These are phyloP conservation scores for Fusarium palustre DNA, from an alignment of 2,329 filamentous ascomycete species.

Conservation along the genomic window DNA sequence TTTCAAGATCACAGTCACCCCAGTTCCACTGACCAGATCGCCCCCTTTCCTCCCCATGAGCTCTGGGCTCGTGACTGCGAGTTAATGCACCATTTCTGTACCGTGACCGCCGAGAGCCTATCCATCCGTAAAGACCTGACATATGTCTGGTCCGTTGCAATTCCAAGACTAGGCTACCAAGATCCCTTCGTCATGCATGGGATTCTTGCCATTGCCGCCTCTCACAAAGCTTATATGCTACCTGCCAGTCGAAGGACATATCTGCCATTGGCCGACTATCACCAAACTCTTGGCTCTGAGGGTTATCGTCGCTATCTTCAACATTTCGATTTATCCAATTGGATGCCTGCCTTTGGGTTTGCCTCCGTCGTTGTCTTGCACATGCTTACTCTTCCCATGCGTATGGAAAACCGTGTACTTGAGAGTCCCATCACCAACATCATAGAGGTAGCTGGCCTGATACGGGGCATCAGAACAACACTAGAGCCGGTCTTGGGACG, in stretches of 20 bases:
- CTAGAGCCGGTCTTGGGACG: conserved; percentile 30
- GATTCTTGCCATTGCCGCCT: conserved; percentile 47
- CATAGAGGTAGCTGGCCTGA: conserved; percentile 38
- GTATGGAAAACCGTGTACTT: conserved; percentile 29
- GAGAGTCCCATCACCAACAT: conserved; percentile 40
- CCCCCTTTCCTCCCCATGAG: conserved; percentile 43
- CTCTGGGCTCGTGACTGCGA: conserved; percentile 44
- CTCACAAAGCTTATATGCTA: conserved; percentile 49
- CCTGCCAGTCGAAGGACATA: conserved; percentile 43
- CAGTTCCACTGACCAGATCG: conserved; percentile 35
- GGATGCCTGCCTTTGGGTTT: conserved; percentile 55
- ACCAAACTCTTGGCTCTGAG: conserved; percentile 49
- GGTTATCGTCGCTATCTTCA: conserved; percentile 44
- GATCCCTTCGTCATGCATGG: conserved; percentile 49
- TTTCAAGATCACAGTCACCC: conserved; percentile 20
- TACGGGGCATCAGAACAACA: conserved; percentile 41
- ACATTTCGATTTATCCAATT: conserved; percentile 33
- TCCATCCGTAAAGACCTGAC: conserved; percentile 40
- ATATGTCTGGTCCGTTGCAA: conserved; percentile 45
- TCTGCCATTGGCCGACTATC: conserved; percentile 46
- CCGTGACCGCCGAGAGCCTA: conserved; percentile 43
- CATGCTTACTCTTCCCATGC: conserved; percentile 43
- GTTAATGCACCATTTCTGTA: conserved; percentile 50
- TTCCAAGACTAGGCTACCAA: conserved; percentile 47
- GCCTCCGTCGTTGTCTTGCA: conserved; percentile 54